phyloP scores from a whole-genome alignment of 2,329 filamentous ascomycete species.

The Hymenoscyphus albidus region DNA sequence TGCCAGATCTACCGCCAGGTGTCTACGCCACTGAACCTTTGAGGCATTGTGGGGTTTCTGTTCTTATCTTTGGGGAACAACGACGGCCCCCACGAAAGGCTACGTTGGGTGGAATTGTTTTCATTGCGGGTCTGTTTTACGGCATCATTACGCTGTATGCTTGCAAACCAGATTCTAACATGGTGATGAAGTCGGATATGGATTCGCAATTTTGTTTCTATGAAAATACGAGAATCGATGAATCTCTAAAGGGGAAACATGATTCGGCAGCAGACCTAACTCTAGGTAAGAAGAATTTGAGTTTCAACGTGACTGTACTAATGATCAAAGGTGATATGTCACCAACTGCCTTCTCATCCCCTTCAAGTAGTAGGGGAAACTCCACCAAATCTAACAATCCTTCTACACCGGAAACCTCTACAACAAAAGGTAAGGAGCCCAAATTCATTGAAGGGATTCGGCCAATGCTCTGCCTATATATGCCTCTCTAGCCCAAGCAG shows the following conservation, averaged over 20 bases:
- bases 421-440: slow-evolving; percentile 1
- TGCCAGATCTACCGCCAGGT: slow-evolving; percentile 12
- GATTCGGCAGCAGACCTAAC: slow-evolving; percentile 9
- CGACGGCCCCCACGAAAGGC: slow-evolving; percentile 7
- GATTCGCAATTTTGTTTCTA: slow-evolving; percentile 11
- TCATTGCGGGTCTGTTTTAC: slow-evolving; percentile 14
- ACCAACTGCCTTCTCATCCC: slow-evolving; percentile 6
- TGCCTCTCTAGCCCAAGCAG: no score
- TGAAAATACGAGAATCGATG: neutral
- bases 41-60: slow-evolving; percentile 14
- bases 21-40: slow-evolving; percentile 15
- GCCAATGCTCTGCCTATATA: no score
- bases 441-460: no score
- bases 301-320: neutral
- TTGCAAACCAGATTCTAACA: slow-evolving; percentile 8
- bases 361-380: slow-evolving; percentile 7
- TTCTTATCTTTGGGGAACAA: slow-evolving; percentile 11
- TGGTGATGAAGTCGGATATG: neutral
- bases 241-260: slow-evolving; percentile 1
- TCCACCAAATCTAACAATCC: slow-evolving; percentile 4
- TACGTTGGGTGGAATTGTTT: slow-evolving; percentile 15
- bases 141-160: slow-evolving; percentile 14
- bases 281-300: slow-evolving; percentile 6
- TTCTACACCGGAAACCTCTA: slow-evolving; percentile 1
- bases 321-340: slow-evolving; percentile 6